Conservation (phyloP, 331 rosid species). For the Erythrophleum ivorense region DNA sequence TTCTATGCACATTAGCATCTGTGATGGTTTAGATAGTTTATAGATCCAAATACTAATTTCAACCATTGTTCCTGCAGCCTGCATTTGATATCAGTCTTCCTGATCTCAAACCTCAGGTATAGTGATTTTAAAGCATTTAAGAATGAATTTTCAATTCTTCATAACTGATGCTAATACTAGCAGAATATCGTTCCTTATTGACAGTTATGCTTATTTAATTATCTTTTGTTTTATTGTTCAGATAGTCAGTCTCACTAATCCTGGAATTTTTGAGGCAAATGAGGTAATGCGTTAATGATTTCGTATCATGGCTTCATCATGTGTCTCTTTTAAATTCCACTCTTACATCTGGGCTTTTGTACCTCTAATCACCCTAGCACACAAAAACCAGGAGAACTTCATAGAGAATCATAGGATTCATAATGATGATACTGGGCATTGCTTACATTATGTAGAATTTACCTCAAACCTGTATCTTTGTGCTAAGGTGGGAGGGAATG, state of each 20-base stretch:
- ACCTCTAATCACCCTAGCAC: constrained; percentile 12
- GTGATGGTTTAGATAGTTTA: constrained; percentile 28
- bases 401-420: not conserved
- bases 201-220: constrained; percentile 32
- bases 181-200: constrained; percentile 19
- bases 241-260: constrained; percentile 80
- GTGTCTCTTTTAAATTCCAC: constrained; percentile 28
- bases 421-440: not conserved
- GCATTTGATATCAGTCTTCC: constrained; percentile 69
- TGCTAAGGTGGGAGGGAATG: not conserved
- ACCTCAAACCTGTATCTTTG: not conserved
- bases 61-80: constrained; percentile 67
- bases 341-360: not conserved
- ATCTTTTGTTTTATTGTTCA: constrained; percentile 44
- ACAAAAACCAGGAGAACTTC: not conserved
- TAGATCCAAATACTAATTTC: constrained; percentile 25
- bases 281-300: constrained; percentile 59
- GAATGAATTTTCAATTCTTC: constrained; percentile 34
- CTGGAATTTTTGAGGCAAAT: constrained; percentile 84
- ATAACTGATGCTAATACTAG: constrained; percentile 17
- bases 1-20: constrained; percentile 15
- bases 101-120: constrained; percentile 77
- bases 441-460: not conserved
- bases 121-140: constrained; percentile 37
- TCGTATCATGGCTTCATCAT: constrained; percentile 4